Conservation (phyloP, 164 flowering plant genomes). For the Warburgia ugandensis region DNA sequence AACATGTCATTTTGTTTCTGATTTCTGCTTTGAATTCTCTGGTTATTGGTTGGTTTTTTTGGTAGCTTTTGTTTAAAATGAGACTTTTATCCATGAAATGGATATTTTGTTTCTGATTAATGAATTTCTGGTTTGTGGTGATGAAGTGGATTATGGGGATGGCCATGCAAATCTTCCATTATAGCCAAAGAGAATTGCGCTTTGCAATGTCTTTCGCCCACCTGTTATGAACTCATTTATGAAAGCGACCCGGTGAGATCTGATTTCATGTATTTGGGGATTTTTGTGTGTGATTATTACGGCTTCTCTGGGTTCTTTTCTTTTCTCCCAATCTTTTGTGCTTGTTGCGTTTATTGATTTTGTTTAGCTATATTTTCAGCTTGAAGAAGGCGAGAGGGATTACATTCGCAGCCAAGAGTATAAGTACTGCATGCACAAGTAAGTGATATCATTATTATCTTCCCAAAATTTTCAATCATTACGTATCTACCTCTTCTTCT, state of each 20-base stretch:
- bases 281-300: not conserved
- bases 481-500: no score
- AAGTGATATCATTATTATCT: slow-evolving; percentile 17
- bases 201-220: slow-evolving; percentile 69
- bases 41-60: not conserved
- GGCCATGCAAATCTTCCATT: slow-evolving; percentile 63
- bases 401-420: slow-evolving; percentile 67
- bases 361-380: no score
- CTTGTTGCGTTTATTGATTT: no score
- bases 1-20: not conserved
- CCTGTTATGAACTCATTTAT: slow-evolving; percentile 64
- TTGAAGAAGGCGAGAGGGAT: slow-evolving; percentile 97
- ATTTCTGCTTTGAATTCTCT: not conserved
- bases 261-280: not conserved
- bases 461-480: no score
- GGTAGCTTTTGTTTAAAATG: not conserved
- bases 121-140: not conserved
- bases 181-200: slow-evolving; percentile 88
- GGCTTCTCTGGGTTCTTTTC: not conserved
- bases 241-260: slow-evolving; percentile 74
- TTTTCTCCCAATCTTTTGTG: no score
- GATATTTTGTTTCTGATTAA: no score
- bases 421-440: slow-evolving; percentile 87
- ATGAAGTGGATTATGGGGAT: slow-evolving; percentile 78
- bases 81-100: no score